Conservation (phyloP, 352 stramenopile species). For the Achlya hypogyna region DNA sequence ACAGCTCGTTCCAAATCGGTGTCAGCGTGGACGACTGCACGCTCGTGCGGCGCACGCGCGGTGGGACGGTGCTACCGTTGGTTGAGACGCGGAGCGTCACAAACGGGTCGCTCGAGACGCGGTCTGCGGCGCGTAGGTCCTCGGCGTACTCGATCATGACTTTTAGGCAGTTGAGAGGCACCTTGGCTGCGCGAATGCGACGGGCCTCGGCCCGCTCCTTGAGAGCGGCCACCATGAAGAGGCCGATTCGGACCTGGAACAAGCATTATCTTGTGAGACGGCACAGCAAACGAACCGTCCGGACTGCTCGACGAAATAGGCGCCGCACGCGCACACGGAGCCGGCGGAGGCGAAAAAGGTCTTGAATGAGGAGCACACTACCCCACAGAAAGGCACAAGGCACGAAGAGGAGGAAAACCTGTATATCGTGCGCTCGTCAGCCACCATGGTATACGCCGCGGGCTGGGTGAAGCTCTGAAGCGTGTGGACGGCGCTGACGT, state of each 20-base stretch:
- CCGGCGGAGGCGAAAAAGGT: constrained; percentile 36
- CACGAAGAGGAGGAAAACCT: constrained; percentile 18
- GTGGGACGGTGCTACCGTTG: constrained; percentile 18
- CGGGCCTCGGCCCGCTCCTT: constrained; percentile 22
- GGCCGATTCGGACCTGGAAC: background rate
- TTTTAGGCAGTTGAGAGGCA: constrained; percentile 43
- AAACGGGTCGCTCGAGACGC: constrained; percentile 58
- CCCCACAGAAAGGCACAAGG: background rate
- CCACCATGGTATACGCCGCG: constrained; percentile 41
- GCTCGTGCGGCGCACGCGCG: constrained; percentile 26
- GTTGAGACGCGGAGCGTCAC: constrained; percentile 29
- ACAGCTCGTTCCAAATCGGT: constrained; percentile 68
- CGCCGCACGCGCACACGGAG: constrained; percentile 27
- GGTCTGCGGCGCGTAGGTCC: constrained; percentile 40
- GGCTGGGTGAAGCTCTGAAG: constrained; percentile 15
- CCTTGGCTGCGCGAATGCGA: constrained; percentile 26
- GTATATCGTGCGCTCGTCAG: constrained; percentile 46
- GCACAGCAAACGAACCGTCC: constrained; percentile 21
- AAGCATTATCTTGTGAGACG: background rate
- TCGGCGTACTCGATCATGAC: constrained; percentile 43
- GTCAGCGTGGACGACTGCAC: constrained; percentile 43
- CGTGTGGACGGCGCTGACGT: constrained; percentile 31
- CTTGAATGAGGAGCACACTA: constrained; percentile 52
- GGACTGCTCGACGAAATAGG: constrained; percentile 26
- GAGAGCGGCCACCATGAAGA: constrained; percentile 8